These are phyloP conservation scores for Sparassis latifolia DNA, from an alignment of 1,284 basidiomycete species.

Conservation along the genomic window DNA sequence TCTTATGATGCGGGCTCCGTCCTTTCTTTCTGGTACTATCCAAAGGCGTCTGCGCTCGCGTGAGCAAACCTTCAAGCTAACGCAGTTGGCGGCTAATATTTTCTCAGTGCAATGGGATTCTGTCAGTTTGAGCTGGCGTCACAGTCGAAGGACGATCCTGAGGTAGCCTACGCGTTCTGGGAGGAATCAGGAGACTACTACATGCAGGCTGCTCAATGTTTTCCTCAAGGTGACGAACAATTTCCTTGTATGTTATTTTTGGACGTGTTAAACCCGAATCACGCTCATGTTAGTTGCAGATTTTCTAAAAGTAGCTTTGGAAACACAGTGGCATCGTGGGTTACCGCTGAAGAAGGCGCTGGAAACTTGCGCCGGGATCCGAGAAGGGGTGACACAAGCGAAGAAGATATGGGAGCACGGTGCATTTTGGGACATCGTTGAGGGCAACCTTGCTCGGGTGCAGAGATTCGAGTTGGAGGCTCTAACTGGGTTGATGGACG, in stretches of 20 bases:
- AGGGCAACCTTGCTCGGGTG: conserved; percentile 6
- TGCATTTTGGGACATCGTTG: conserved; percentile 1
- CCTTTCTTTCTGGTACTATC: conserved; percentile 7
- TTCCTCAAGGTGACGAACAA: conserved; percentile 16
- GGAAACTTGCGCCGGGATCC: conserved; percentile 11
- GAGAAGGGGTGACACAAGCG: conserved; percentile 9
- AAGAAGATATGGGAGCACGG: conserved; percentile 13
- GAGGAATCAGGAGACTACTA: conserved; percentile 13
- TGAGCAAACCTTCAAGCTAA: neutral
- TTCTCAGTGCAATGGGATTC: neutral
- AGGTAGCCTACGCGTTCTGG: conserved; percentile 9
- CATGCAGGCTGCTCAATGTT: conserved; percentile 13
- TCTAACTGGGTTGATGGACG: conserved; percentile 11
- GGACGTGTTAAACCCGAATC: neutral
- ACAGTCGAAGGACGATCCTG: neutral
- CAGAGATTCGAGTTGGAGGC: conserved; percentile 9
- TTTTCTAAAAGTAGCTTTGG: conserved; percentile 15
- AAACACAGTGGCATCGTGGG: conserved; percentile 13
- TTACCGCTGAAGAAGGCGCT: conserved; percentile 11
- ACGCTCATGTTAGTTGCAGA: conserved; percentile 3
- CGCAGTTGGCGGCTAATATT: neutral
- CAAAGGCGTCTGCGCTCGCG: conserved; percentile 5
- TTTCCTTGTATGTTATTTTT: conserved; percentile 9
- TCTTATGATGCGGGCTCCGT: conserved; percentile 1
- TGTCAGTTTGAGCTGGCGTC: neutral